Conservation (phyloP, 2,329 filamentous ascomycete species). For the Lachnellula occidentalis region DNA sequence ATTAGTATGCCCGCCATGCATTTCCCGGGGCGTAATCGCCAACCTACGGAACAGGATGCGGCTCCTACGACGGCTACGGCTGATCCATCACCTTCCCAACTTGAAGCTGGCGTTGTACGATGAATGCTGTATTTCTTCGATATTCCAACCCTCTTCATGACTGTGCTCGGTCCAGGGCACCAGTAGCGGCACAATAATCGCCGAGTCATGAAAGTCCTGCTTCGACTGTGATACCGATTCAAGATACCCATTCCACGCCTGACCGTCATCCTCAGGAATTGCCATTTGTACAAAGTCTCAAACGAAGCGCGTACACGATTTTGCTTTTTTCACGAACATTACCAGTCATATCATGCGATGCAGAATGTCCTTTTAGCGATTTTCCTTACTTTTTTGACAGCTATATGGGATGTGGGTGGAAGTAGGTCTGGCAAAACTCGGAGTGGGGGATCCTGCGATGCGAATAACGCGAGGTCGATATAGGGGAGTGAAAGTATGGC, state of each 20-base stretch:
- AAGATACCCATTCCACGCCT: not conserved
- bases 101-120: constrained; percentile 28
- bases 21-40: constrained; percentile 19
- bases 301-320: not conserved
- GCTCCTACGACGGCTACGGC: constrained; percentile 1
- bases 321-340: not conserved
- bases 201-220: not conserved
- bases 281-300: not conserved
- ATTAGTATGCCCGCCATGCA: constrained; percentile 19
- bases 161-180: no score
- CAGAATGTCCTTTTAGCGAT: constrained; percentile 21
- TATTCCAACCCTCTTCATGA: no score
- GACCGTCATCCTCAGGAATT: not conserved
- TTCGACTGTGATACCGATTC: not conserved
- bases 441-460: no score
- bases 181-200: no score
- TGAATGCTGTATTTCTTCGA: constrained; percentile 10
- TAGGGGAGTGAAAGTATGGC: no score
- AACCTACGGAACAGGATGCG: constrained; percentile 2
- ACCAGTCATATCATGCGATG: not conserved
- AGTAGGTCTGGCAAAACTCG: not conserved
- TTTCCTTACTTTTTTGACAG: constrained; percentile 4
- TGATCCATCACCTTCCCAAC: constrained; percentile 30
- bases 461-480: no score
- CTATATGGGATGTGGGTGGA: no score